A percentile compares a stretch with the other conserved stretches of the same genome.
These are phyloP conservation scores for Apophysomyces variabilis DNA, from an alignment of 371 early-diverging fungal genomes.

Conservation along the genomic window DNA sequence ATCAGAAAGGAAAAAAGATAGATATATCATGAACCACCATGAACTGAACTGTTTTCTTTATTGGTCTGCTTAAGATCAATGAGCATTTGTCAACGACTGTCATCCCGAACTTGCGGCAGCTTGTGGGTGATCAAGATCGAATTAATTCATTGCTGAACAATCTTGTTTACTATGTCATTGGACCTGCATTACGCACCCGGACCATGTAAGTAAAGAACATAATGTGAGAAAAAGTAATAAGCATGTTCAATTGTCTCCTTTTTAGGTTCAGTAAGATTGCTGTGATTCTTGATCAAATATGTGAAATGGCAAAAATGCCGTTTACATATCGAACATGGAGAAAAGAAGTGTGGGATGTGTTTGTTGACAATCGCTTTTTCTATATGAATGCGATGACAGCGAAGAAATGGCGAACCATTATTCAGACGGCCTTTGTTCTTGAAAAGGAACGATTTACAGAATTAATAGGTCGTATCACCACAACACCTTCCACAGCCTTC, in stretches of 20 bases:
- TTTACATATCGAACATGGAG: conserved; percentile 74
- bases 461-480: conserved; percentile 72
- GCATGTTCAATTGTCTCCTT: background rate
- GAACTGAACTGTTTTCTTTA: conserved; percentile 29
- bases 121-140: conserved; percentile 77
- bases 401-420: conserved; percentile 70
- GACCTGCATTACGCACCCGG: conserved; percentile 69
- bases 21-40: conserved; percentile 26
- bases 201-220: conserved; percentile 28
- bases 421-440: conserved; percentile 65
- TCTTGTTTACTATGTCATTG: conserved; percentile 81
- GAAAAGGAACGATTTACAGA: conserved; percentile 83
- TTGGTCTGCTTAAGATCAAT: background rate
- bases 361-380: conserved; percentile 76
- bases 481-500: conserved; percentile 70
- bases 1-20: background rate
- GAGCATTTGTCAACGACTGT: conserved; percentile 58
- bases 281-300: conserved; percentile 50
- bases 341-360: conserved; percentile 84
- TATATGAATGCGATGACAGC: conserved; percentile 56
- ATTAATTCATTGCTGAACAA: conserved; percentile 69
- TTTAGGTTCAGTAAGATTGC: conserved; percentile 37
- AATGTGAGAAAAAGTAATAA: background rate
- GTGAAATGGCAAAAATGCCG: conserved; percentile 67
- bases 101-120: conserved; percentile 68